Evolutionary conservation across 306 rosid species (phyloP).

Genomic region (Casuarina equisetifolia): DNA sequence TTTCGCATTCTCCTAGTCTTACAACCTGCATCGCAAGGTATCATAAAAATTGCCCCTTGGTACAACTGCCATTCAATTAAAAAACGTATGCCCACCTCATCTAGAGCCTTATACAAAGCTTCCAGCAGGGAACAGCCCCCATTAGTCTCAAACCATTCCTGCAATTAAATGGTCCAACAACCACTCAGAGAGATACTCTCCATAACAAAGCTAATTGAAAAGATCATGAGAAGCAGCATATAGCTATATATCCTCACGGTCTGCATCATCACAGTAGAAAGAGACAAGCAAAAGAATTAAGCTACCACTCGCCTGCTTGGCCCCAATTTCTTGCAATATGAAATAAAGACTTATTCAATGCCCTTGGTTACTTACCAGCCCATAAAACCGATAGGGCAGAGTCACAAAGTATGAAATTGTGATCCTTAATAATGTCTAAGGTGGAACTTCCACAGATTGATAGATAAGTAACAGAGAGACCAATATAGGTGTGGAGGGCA

Average conservation of each 20-base stretch:
- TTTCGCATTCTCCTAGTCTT: conserved; percentile 69
- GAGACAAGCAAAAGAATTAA: neutral
- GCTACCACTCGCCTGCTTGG: neutral
- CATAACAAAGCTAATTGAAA: neutral
- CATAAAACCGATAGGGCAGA: neutral
- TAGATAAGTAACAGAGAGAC: neutral
- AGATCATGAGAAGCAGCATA: neutral
- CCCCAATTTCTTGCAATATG: neutral
- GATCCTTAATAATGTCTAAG: neutral
- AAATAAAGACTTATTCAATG: neutral
- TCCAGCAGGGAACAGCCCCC: conserved; percentile 73
- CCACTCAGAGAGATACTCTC: conserved; percentile 1
- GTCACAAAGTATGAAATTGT: neutral
- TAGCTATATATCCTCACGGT: neutral
- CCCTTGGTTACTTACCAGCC: neutral
- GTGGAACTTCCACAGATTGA: neutral
- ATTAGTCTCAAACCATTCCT: conserved; percentile 90
- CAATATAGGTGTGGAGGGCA: neutral
- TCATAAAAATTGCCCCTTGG: conserved; percentile 32
- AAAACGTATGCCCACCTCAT: conserved; percentile 59
- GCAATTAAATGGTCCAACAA: conserved; percentile 37
- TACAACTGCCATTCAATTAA: conserved; percentile 25
- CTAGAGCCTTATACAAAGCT: conserved; percentile 72
- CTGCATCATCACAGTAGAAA: conserved; percentile 14
- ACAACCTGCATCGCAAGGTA: conserved; percentile 65